phyloP scores from a whole-genome alignment of 169 alveolate genomes.

The Neospora caninum region DNA sequence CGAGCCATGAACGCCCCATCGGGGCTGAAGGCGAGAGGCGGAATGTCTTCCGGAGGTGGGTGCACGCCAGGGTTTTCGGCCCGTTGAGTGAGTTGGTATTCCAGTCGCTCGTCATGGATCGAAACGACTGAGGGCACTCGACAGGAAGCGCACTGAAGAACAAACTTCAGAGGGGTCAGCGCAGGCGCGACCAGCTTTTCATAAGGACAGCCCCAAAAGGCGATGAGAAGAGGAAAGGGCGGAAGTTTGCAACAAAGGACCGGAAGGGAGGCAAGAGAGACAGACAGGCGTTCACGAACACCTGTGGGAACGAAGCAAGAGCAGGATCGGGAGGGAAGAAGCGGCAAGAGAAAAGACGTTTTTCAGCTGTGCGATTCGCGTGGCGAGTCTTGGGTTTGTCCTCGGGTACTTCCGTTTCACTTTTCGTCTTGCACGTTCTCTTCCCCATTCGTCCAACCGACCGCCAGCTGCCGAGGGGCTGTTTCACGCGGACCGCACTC shows the following conservation, averaged over 20 bases:
- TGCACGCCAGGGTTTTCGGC: constrained; percentile 26
- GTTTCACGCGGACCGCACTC: not conserved
- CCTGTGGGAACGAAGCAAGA: no score
- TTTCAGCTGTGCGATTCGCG: no score
- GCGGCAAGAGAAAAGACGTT: no score
- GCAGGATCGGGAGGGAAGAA: no score
- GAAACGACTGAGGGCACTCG: not conserved
- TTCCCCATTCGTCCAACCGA: no score
- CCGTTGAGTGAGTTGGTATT: constrained; percentile 12
- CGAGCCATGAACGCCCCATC: not conserved
- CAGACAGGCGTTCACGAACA: no score
- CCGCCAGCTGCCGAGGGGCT: no score
- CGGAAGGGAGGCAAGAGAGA: no score
- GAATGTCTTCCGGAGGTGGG: not conserved
- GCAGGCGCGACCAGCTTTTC: not conserved
- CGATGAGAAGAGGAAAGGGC: not conserved
- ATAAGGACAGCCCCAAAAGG: not conserved
- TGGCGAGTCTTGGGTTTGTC: no score
- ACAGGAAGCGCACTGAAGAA: not conserved
- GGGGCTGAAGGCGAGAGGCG: constrained; percentile 20
- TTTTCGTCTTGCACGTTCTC: no score
- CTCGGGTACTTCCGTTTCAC: no score
- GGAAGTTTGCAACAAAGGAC: no score
- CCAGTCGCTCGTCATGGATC: constrained; percentile 31
- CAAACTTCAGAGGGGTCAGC: not conserved